Evolutionary conservation across 225 moss, liverwort and hornwort genomes (phyloP).

Genomic region (Antitrichia curtipendula): DNA sequence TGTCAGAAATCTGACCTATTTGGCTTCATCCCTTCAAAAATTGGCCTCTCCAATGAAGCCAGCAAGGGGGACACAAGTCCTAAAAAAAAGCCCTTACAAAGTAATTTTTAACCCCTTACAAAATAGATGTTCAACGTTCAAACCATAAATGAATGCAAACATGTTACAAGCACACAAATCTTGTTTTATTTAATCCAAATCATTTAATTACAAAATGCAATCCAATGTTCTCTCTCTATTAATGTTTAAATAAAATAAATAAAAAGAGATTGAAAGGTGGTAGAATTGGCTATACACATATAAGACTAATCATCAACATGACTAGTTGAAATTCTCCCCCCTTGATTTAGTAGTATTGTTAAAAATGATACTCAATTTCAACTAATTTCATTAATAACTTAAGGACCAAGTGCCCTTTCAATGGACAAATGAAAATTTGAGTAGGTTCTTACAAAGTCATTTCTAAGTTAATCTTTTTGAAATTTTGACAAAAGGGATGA

Average conservation of each 20-base stretch:
- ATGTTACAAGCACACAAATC: not conserved
- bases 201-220: not conserved
- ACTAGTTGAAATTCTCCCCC: rapidly evolving
- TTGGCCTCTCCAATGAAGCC: too few relatives aligned
- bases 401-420: too few relatives aligned
- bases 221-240: not conserved
- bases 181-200: not conserved
- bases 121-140: not conserved
- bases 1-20: too few relatives aligned
- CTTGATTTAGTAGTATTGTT: not conserved
- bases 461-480: not conserved
- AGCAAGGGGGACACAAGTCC: too few relatives aligned
- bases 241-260: not conserved
- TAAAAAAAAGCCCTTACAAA: too few relatives aligned
- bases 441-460: not conserved
- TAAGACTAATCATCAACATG: not conserved
- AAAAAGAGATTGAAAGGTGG: too few relatives aligned
- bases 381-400: not conserved
- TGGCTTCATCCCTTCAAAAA: too few relatives aligned
- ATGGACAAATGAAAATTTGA: not conserved
- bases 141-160: not conserved
- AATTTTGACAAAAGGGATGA: not conserved
- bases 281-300: not conserved
- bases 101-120: too few relatives aligned
- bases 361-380: not conserved